Evolutionary conservation across 73 alveolate genomes (phyloP).

Genomic region (Diophrys appendiculata): DNA sequence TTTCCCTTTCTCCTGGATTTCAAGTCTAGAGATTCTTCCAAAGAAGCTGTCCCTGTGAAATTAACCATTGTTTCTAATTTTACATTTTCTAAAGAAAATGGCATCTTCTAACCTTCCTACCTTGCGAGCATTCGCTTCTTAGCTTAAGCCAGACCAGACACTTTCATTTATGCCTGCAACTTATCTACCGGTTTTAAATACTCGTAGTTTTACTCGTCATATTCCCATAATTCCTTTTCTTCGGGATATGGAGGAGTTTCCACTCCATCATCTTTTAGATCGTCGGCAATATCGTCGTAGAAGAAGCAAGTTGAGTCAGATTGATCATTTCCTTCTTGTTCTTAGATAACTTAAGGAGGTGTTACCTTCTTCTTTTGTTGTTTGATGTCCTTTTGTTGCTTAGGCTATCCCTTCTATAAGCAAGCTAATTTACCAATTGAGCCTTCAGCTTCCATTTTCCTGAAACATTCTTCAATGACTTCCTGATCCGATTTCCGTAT

Average conservation of each 20-base stretch:
- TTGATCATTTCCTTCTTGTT: too few species aligned
- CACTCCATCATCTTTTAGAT: not conserved
- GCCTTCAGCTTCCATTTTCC: too few species aligned
- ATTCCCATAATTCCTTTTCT: not conserved
- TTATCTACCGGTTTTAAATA: not conserved
- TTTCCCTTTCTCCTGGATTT: too few species aligned
- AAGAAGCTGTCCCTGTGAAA: too few species aligned
- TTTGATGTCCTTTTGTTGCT: too few species aligned
- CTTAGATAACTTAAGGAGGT: too few species aligned
- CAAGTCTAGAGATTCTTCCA: too few species aligned
- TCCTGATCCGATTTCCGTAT: too few species aligned
- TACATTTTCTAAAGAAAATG: not conserved
- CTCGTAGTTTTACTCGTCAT: not conserved
- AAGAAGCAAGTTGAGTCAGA: not conserved
- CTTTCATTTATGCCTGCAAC: not conserved
- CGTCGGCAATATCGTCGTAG: not conserved
- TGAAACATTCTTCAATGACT: too few species aligned
- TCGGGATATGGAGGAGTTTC: not conserved
- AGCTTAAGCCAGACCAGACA: not conserved
- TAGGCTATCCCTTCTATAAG: too few species aligned
- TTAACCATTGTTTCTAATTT: not conserved
- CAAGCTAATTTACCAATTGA: too few species aligned
- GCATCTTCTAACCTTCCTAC: not conserved
- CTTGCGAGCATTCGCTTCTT: not conserved
- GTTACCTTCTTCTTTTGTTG: too few species aligned